Conservation (phyloP, 257 asterid species). For the Hygrophila difformis region DNA sequence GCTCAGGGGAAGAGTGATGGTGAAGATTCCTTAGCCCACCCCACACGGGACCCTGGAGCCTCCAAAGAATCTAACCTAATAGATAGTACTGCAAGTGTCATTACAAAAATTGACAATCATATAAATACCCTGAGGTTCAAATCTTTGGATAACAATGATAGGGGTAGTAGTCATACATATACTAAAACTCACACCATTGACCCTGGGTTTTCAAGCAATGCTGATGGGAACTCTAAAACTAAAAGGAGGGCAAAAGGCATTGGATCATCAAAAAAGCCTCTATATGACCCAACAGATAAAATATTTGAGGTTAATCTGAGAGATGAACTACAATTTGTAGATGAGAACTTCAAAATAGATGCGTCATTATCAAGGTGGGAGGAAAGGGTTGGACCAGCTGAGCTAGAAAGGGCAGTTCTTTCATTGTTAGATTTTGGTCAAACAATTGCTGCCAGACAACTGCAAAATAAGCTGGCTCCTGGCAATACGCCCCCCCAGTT, state of each 20-base stretch:
- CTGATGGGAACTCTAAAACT: slow-evolving; percentile 42
- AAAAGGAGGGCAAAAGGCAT: slow-evolving; percentile 80
- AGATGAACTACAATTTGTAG: slow-evolving; percentile 52
- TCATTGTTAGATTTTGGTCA: slow-evolving; percentile 95
- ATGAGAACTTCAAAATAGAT: slow-evolving; percentile 60
- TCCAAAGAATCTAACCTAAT: slow-evolving; percentile 67
- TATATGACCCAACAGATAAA: slow-evolving; percentile 47
- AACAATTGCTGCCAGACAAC: slow-evolving; percentile 79
- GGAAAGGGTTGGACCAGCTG: slow-evolving; percentile 89
- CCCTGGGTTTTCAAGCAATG: slow-evolving; percentile 30
- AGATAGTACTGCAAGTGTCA: slow-evolving; percentile 68
- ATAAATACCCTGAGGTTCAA: slow-evolving; percentile 41
- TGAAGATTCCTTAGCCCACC: slow-evolving; percentile 39
- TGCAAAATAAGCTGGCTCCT: slow-evolving; percentile 82
- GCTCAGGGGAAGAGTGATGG: slow-evolving; percentile 76
- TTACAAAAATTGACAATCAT: slow-evolving; percentile 74
- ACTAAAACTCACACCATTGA: slow-evolving; percentile 42
- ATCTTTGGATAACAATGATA: slow-evolving; percentile 54
- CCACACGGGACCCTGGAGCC: slow-evolving; percentile 47
- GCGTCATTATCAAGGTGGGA: slow-evolving; percentile 79
- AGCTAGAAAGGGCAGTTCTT: slow-evolving; percentile 87
- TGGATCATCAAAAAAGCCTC: slow-evolving; percentile 63
- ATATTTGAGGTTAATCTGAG: slow-evolving; percentile 37
- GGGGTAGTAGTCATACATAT: slow-evolving; percentile 60
- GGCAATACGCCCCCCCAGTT: slow-evolving; percentile 70